Evolutionary conservation across 2,329 filamentous ascomycete genomes (phyloP).

Genomic region (Dactylonectria macrodidyma): DNA sequence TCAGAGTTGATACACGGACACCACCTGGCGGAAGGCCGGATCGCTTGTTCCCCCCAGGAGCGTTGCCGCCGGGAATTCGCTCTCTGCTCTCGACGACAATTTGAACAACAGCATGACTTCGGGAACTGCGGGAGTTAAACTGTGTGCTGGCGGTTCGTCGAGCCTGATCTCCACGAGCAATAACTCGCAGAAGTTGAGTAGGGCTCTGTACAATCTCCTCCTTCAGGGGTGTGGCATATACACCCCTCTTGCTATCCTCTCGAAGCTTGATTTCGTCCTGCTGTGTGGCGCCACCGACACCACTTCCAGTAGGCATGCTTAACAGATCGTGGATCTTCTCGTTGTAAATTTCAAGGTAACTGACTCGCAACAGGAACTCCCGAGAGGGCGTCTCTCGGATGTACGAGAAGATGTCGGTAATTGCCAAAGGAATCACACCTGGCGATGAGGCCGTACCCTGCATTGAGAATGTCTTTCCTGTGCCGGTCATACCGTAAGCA

Average conservation of each 20-base stretch:
- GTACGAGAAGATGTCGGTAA: conserved; percentile 99
- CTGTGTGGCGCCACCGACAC: conserved; percentile 65
- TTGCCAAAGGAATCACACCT: conserved; percentile 95
- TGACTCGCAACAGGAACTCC: conserved; percentile 95
- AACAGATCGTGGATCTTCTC: conserved; percentile 96
- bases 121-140: conserved; percentile 96
- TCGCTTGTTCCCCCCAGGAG: conserved; percentile 68
- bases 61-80: conserved; percentile 73
- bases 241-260: conserved; percentile 95
- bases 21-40: conserved; percentile 84
- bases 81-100: conserved; percentile 98
- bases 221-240: conserved; percentile 95
- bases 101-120: conserved; percentile 98
- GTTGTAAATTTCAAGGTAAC: conserved; percentile 99
- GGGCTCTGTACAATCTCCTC: conserved; percentile 99
- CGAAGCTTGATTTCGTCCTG: conserved; percentile 98
- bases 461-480: conserved; percentile 99
- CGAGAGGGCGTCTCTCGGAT: conserved; percentile 96
- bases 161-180: conserved; percentile 93
- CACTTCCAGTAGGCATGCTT: conserved; percentile 76
- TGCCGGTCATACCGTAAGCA: conserved; percentile 98
- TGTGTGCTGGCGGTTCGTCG: conserved; percentile 94
- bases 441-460: conserved; percentile 96
- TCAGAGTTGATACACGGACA: conserved; percentile 94
- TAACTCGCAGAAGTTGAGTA: conserved; percentile 93